A percentile compares a stretch with the other conserved stretches of the same genome.
phyloP scores from a whole-genome alignment of 2,329 filamentous ascomycete genomes.

The Nemania sp. region DNA sequence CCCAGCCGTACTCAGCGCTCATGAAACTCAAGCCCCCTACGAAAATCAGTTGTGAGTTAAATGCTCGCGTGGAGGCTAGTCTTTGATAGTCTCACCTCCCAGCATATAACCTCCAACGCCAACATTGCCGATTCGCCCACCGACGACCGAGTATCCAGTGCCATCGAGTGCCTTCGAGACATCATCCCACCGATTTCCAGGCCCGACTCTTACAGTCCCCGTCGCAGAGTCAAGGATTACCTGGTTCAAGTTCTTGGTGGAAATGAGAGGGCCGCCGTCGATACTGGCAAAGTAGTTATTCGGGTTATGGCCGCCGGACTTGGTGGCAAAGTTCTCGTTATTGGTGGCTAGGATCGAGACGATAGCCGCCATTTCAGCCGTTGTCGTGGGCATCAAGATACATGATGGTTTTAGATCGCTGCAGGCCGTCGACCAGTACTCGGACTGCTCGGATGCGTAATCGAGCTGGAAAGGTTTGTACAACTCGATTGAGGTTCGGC shows the following conservation, averaged over 20 bases:
- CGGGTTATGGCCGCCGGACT: conserved; percentile 62
- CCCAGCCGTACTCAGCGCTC: conserved; percentile 56
- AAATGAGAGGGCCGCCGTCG: conserved; percentile 53
- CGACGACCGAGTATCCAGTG: conserved; percentile 49
- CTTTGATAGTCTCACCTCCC: conserved; percentile 53
- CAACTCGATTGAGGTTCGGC: conserved; percentile 40
- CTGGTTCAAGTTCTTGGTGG: conserved; percentile 50
- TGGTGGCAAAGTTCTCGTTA: conserved; percentile 57
- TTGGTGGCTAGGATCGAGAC: conserved; percentile 54
- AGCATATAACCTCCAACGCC: conserved; percentile 56
- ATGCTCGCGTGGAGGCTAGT: conserved; percentile 30
- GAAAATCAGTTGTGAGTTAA: conserved; percentile 31
- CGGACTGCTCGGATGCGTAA: conserved; percentile 45
- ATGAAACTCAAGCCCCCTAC: conserved; percentile 56
- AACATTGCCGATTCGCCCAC: conserved; percentile 52
- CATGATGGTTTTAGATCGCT: conserved; percentile 51
- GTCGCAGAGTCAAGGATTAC: conserved; percentile 45
- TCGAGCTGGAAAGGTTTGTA: conserved; percentile 39
- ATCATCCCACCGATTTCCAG: conserved; percentile 50
- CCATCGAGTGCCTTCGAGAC: conserved; percentile 47
- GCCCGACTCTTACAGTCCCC: conserved; percentile 49
- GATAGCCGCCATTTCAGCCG: conserved; percentile 57
- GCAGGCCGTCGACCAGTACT: conserved; percentile 53
- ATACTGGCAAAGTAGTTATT: conserved; percentile 59
- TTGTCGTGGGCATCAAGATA: conserved; percentile 52